Conservation (phyloP, 1,139 yeast species). For the Suhomyces panamericanus region DNA sequence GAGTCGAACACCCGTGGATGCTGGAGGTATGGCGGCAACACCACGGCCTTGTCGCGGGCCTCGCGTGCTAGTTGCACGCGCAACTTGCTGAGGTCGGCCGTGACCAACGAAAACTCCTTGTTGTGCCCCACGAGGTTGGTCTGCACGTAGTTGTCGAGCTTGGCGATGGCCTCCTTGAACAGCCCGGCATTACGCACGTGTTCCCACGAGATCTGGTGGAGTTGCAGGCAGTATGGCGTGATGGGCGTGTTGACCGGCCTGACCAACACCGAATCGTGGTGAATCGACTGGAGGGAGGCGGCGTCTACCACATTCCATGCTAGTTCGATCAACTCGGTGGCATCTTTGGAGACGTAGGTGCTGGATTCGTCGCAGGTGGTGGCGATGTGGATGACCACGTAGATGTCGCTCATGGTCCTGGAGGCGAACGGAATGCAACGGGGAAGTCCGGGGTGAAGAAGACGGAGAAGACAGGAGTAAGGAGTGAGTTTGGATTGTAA, state of each 20-base stretch:
- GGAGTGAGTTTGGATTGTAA: neutral
- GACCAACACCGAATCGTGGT: constrained; percentile 48
- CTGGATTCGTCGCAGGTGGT: constrained; percentile 71
- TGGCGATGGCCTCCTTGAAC: constrained; percentile 60
- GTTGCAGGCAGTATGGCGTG: constrained; percentile 57
- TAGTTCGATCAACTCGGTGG: constrained; percentile 64
- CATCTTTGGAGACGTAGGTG: constrained; percentile 58
- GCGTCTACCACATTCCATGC: constrained; percentile 60
- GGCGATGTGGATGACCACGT: constrained; percentile 61
- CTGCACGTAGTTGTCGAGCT: constrained; percentile 53
- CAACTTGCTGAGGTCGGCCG: constrained; percentile 66
- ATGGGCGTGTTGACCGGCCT: constrained; percentile 70
- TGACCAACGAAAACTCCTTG: constrained; percentile 64
- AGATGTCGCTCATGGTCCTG: constrained; percentile 54
- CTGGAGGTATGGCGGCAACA: constrained; percentile 72
- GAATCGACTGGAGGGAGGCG: constrained; percentile 33
- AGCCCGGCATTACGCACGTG: constrained; percentile 53
- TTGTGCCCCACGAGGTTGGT: constrained; percentile 42
- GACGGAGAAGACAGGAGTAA: neutral
- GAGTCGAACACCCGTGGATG: too few relatives aligned
- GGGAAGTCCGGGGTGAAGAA: neutral
- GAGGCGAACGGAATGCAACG: neutral
- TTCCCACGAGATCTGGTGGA: constrained; percentile 63
- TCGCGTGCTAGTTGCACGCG: constrained; percentile 79
- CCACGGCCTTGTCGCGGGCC: constrained; percentile 73